phyloP scores from a whole-genome alignment of 192 early-diverging fungal species.

The Helicostylum pulchrum region DNA sequence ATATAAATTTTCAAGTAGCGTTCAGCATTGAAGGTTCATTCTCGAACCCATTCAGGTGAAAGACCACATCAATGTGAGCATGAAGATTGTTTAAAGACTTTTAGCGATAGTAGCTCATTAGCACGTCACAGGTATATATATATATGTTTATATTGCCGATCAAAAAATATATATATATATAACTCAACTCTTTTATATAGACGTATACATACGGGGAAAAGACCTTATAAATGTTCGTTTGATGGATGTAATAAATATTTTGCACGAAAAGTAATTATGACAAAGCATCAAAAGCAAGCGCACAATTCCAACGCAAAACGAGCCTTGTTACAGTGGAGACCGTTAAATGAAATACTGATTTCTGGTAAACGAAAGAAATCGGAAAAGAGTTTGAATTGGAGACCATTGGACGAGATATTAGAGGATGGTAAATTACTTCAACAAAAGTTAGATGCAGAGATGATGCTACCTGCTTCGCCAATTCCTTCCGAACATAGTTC shows the following conservation, averaged over 20 bases:
- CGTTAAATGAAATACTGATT: slow-evolving; percentile 14
- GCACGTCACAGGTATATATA: slow-evolving; percentile 59
- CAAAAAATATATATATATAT: not conserved
- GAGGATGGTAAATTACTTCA: slow-evolving; percentile 5
- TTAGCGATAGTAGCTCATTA: slow-evolving; percentile 74
- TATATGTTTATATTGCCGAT: not conserved
- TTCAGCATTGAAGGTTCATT: slow-evolving; percentile 76
- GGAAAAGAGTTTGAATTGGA: slow-evolving; percentile 5
- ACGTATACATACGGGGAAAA: slow-evolving; percentile 70
- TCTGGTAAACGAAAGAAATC: slow-evolving; percentile 10
- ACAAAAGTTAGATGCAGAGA: not conserved
- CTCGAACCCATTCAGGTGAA: slow-evolving; percentile 75
- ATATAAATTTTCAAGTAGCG: slow-evolving; percentile 42
- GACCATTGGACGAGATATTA: slow-evolving; percentile 10
- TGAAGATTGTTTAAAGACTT: slow-evolving; percentile 66
- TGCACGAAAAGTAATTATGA: slow-evolving; percentile 49
- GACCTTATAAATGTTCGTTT: slow-evolving; percentile 58
- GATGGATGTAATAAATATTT: slow-evolving; percentile 47
- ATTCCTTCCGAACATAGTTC: slow-evolving; percentile 6
- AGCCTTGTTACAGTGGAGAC: slow-evolving; percentile 12
- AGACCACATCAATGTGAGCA: slow-evolving; percentile 67
- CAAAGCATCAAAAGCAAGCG: slow-evolving; percentile 39
- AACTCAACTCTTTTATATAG: slow-evolving; percentile 28
- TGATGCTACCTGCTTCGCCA: not conserved
- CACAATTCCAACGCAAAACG: slow-evolving; percentile 20